A percentile compares a stretch with the other conserved stretches of the same genome.
Conservation (phyloP, 2,329 filamentous ascomycete species). For the Teratosphaeria zuluensis region DNA sequence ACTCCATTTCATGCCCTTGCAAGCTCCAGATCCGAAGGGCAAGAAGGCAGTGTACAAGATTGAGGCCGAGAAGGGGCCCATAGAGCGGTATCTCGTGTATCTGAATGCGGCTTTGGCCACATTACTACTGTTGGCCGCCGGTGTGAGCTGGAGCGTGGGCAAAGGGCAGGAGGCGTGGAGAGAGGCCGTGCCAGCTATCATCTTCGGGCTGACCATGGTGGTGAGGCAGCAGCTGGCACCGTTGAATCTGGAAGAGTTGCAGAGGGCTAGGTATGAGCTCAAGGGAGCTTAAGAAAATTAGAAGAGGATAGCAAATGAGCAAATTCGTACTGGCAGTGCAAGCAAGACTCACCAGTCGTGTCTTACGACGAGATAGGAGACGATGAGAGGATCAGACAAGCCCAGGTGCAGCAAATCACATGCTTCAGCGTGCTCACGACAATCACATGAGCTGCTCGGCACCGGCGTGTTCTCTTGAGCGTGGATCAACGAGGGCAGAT, state of each 20-base stretch:
- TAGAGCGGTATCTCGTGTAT: conserved; percentile 50
- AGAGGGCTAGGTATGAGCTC: conserved; percentile 53
- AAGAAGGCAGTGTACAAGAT: conserved; percentile 21
- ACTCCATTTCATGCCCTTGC: conserved; percentile 35
- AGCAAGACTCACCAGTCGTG: too few species aligned
- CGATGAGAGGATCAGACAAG: too few species aligned
- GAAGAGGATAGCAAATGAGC: not conserved
- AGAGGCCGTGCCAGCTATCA: conserved; percentile 37
- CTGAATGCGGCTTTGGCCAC: conserved; percentile 50
- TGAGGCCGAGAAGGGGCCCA: conserved; percentile 31
- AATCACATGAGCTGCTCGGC: not conserved
- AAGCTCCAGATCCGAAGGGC: conserved; percentile 37
- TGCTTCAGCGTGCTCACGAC: not conserved
- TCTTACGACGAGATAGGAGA: too few species aligned
- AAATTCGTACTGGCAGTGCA: too few species aligned
- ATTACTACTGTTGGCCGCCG: conserved; percentile 42
- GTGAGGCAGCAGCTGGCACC: conserved; percentile 58
- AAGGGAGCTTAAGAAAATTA: conserved; percentile 51
- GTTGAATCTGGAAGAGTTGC: conserved; percentile 59
- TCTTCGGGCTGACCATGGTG: conserved; percentile 52
- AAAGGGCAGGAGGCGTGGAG: conserved; percentile 18
- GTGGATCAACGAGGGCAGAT: not conserved
- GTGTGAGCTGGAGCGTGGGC: conserved; percentile 27
- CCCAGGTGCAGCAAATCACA: not conserved
- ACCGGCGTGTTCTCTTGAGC: not conserved